phyloP scores from a whole-genome alignment of 1,284 basidiomycete species.

The Termitomyces sp. region DNA sequence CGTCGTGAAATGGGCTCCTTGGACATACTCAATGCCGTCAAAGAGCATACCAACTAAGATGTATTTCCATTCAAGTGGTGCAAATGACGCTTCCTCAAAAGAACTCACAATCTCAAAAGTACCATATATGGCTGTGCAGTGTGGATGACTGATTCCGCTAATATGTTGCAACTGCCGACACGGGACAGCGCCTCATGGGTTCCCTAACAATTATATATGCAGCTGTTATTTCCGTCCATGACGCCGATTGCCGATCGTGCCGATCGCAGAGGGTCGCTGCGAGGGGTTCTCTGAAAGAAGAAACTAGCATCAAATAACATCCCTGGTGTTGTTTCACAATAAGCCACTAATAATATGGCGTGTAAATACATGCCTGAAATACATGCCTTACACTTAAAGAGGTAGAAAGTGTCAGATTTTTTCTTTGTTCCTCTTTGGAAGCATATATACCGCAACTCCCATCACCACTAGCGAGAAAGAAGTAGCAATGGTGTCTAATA shows the following conservation, averaged over 20 bases:
- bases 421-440: conserved; percentile 15
- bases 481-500: background rate
- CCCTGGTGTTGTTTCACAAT: too few species aligned
- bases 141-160: background rate
- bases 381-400: background rate
- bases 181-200: background rate
- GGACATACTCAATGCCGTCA: background rate
- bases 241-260: too few species aligned
- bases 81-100: background rate
- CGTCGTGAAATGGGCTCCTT: background rate
- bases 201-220: background rate
- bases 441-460: background rate
- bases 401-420: conserved; percentile 45
- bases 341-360: background rate
- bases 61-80: background rate
- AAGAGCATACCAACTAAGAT: background rate
- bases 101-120: background rate
- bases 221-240: background rate
- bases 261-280: too few species aligned
- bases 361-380: too few species aligned
- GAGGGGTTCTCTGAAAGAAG: background rate
- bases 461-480: background rate
- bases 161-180: background rate
- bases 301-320: background rate
- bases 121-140: background rate